Percentiles rank a stretch among this genome's conserved stretches.
phyloP scores from a whole-genome alignment of 2,329 filamentous ascomycete species.

The Aaosphaeria pasadenensis region DNA sequence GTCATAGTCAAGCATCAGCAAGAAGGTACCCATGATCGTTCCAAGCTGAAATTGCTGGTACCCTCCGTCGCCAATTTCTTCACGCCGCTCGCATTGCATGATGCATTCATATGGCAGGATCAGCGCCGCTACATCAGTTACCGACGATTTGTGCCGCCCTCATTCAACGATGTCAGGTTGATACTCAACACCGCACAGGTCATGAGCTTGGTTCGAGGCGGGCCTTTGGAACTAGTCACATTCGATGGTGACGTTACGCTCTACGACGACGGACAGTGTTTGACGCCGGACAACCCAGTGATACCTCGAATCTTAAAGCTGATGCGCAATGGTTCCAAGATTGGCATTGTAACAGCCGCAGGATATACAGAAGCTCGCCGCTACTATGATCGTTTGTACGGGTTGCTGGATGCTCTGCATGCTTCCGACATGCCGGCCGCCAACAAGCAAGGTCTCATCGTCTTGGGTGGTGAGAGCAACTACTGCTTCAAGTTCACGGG shows the following conservation, averaged over 20 bases:
- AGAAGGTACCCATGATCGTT: constrained; percentile 64
- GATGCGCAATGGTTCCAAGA: constrained; percentile 72
- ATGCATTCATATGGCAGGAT: constrained; percentile 91
- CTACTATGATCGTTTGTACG: constrained; percentile 85
- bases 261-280: constrained; percentile 76
- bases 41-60: constrained; percentile 89
- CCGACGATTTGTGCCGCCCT: constrained; percentile 88
- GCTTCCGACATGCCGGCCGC: constrained; percentile 60
- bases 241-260: constrained; percentile 98
- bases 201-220: constrained; percentile 77
- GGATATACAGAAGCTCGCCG: constrained; percentile 85
- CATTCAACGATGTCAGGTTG: constrained; percentile 93
- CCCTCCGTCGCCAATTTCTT: constrained; percentile 93
- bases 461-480: constrained; percentile 95
- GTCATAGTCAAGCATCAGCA: constrained; percentile 67
- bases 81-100: constrained; percentile 79
- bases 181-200: constrained; percentile 93
- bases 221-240: constrained; percentile 78
- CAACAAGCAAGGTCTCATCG: constrained; percentile 76
- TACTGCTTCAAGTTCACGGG: constrained; percentile 83
- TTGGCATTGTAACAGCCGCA: constrained; percentile 95
- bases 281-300: constrained; percentile 73
- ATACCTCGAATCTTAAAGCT: constrained; percentile 68
- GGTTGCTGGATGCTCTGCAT: constrained; percentile 76
- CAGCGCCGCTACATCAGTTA: constrained; percentile 81